Conservation (phyloP, 257 asterid species). For the Solanum habrochaites region DNA sequence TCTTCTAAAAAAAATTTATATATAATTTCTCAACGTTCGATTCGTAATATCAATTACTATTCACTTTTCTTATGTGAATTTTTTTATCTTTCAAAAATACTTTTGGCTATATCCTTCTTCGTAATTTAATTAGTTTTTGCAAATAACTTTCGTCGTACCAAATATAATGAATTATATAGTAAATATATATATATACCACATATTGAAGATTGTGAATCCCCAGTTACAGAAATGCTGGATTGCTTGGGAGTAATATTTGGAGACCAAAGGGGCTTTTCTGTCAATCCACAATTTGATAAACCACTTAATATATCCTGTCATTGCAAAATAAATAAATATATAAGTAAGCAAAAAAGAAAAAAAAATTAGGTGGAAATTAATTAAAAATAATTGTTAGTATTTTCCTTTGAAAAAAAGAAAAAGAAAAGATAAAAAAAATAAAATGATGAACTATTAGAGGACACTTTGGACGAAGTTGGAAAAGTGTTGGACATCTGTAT, state of each 20-base stretch:
- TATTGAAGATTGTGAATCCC: constrained; percentile 59
- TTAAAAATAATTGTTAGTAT: background rate
- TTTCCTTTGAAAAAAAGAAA: background rate
- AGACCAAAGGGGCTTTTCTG: constrained; percentile 26
- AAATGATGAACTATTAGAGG: too few relatives aligned
- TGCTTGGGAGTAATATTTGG: constrained; percentile 20
- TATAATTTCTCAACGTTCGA: background rate
- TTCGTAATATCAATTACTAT: background rate
- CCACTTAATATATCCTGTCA: constrained; percentile 35
- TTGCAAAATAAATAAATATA: background rate
- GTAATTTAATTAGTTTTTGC: background rate
- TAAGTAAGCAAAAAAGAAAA: background rate
- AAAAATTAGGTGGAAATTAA: background rate
- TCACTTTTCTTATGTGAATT: background rate
- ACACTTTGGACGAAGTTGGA: too few relatives aligned
- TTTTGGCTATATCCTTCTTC: background rate
- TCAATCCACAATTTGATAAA: constrained; percentile 14
- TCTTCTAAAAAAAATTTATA: background rate
- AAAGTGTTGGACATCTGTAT: too few relatives aligned
- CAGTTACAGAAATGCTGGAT: constrained; percentile 23
- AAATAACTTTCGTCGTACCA: background rate
- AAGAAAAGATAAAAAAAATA: too few relatives aligned
- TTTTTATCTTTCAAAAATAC: background rate
- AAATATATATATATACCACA: constrained; percentile 26
- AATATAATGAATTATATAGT: background rate